Percentiles rank a stretch among this genome's conserved stretches.
These are phyloP conservation scores for Colletotrichum australisinense DNA, from an alignment of 2,329 filamentous ascomycete species.

Conservation along the genomic window DNA sequence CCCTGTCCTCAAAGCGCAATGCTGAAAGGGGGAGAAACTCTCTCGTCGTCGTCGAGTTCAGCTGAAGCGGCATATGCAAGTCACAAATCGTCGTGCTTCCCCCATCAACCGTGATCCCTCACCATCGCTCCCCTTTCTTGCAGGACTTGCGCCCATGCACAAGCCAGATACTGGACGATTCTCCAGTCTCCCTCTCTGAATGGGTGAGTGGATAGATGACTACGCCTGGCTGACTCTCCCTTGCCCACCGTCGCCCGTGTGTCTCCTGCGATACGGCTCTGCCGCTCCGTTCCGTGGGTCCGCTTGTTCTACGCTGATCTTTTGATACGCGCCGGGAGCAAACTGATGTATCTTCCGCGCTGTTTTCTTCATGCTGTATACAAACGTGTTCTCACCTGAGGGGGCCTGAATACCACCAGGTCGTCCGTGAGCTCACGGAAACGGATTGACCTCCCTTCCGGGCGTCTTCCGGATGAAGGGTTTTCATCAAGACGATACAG, in stretches of 20 bases:
- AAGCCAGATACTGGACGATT: not conserved
- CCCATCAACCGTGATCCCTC: not conserved
- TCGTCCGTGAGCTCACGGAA: not conserved
- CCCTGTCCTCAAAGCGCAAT: not conserved
- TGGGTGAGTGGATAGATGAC: not conserved
- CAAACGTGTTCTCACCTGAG: not conserved
- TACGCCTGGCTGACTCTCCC: not conserved
- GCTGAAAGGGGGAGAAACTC: not conserved
- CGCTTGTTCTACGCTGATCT: constrained; percentile 20
- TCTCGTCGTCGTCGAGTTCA: not conserved
- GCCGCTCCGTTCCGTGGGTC: constrained; percentile 2
- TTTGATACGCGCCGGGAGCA: constrained; percentile 20
- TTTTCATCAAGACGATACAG: not conserved
- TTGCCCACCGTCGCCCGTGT: not conserved
- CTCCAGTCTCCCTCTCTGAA: not conserved
- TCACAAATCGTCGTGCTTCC: not conserved
- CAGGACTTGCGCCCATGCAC: not conserved
- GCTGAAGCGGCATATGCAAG: not conserved
- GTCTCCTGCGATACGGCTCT: constrained; percentile 15
- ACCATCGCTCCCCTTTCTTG: not conserved
- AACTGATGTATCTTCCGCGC: not conserved
- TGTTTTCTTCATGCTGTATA: not conserved
- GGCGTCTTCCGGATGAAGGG: not conserved
- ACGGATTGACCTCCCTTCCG: not conserved
- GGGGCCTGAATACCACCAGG: not conserved